phyloP scores from a whole-genome alignment of 306 rosid genomes.

The Cicer arietinum region DNA sequence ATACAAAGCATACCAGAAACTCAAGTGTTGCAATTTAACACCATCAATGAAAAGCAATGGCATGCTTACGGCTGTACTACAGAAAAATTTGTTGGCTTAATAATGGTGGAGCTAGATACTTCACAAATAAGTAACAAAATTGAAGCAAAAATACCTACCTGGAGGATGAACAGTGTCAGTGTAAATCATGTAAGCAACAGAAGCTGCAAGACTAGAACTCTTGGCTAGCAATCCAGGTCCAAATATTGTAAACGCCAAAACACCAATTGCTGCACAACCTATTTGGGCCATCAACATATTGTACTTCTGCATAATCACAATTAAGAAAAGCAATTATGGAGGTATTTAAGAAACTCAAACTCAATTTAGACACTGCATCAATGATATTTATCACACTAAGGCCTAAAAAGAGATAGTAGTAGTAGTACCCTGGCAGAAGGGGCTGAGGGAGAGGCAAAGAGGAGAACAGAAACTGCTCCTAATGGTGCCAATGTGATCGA shows the following conservation, averaged over 20 bases:
- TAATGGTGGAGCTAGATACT: background rate
- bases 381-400: background rate
- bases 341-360: background rate
- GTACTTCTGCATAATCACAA: constrained; percentile 71
- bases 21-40: constrained; percentile 76
- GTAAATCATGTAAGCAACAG: constrained; percentile 84
- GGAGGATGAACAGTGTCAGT: constrained; percentile 84
- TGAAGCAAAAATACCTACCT: constrained; percentile 66
- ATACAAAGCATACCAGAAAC: constrained; percentile 79
- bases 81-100: background rate
- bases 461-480: constrained; percentile 88
- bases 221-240: constrained; percentile 96
- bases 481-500: constrained; percentile 86
- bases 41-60: constrained; percentile 92
- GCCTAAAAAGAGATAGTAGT: background rate
- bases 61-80: constrained; percentile 79
- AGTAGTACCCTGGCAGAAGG: constrained; percentile 80
- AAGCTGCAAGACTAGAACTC: constrained; percentile 73
- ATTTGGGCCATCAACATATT: constrained; percentile 86
- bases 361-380: background rate
- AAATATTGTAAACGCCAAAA: constrained; percentile 62
- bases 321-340: too few relatives aligned
- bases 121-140: background rate
- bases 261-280: constrained; percentile 94
- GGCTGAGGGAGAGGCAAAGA: constrained; percentile 76